A percentile compares a stretch with the other conserved stretches of the same genome.
phyloP scores from a whole-genome alignment of 2,329 filamentous ascomycete genomes.

The Paecilomyces variotii region DNA sequence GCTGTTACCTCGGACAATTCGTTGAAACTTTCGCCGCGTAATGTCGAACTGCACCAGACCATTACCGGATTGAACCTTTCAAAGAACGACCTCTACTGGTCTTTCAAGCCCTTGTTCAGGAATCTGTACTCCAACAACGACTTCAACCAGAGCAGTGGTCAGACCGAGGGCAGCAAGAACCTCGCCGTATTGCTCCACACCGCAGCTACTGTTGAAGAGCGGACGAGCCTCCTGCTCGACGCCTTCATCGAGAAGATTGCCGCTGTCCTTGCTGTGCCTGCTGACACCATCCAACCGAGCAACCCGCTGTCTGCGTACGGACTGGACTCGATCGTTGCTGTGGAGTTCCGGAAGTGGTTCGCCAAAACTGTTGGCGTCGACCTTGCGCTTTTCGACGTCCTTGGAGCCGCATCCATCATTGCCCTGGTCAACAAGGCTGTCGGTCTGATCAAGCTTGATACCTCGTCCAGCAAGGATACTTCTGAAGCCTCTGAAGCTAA shows the following conservation, averaged over 20 bases:
- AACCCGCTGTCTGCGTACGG: conserved; percentile 13
- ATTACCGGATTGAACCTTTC: conserved; percentile 15
- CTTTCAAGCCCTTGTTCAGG: conserved; percentile 9
- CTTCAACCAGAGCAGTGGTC: conserved; percentile 5
- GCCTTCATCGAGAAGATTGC: conserved; percentile 10
- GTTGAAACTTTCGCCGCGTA: background rate
- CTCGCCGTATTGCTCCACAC: conserved; percentile 8
- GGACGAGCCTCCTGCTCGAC: conserved; percentile 5
- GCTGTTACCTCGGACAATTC: conserved; percentile 8
- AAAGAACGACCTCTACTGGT: conserved; percentile 13
- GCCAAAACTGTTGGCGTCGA: conserved; percentile 13
- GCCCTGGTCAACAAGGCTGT: conserved; percentile 13
- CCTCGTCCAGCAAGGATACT: background rate
- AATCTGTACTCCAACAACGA: conserved; percentile 15
- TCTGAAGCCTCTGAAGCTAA: background rate
- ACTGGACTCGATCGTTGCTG: conserved; percentile 13
- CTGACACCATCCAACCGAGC: conserved; percentile 5
- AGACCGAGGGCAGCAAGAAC: conserved; percentile 4
- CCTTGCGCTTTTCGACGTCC: conserved; percentile 17
- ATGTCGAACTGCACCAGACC: conserved; percentile 11
- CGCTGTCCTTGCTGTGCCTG: conserved; percentile 3
- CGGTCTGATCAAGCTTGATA: conserved; percentile 9
- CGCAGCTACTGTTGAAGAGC: conserved; percentile 5
- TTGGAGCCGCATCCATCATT: conserved; percentile 14
- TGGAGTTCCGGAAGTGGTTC: conserved; percentile 18